These are phyloP conservation scores for Schoenoplectus tabernaemontani DNA, from an alignment of 202 grass and related monocot species.

Conservation along the genomic window DNA sequence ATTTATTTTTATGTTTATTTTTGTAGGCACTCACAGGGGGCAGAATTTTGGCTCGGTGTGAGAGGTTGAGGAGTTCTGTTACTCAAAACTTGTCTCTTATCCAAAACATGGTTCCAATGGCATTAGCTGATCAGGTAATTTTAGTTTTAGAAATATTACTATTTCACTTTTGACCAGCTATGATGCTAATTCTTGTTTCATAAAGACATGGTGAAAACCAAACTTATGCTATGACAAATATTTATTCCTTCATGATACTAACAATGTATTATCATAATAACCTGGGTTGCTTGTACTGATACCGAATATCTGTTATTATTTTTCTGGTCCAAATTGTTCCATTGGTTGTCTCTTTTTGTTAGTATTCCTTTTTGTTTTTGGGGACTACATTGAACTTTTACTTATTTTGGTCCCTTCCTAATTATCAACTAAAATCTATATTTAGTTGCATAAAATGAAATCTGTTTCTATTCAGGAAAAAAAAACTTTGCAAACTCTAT, in stretches of 20 bases:
- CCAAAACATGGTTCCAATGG: slow-evolving; percentile 51
- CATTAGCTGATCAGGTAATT: slow-evolving; percentile 47
- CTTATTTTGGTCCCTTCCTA: neutral
- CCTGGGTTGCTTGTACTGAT: neutral
- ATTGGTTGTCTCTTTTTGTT: neutral
- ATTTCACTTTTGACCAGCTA: neutral
- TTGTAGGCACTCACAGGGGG: slow-evolving; percentile 51
- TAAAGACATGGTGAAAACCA: neutral
- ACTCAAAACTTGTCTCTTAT: slow-evolving; percentile 47
- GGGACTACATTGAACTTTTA: neutral
- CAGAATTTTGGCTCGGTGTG: slow-evolving; percentile 37
- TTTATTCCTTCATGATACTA: neutral
- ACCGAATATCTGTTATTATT: neutral
- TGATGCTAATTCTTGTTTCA: neutral
- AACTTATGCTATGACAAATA: neutral
- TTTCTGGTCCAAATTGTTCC: neutral
- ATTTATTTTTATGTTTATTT: slow-evolving; percentile 11
- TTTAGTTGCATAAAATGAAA: neutral
- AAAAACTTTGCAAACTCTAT: neutral
- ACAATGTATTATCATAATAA: neutral
- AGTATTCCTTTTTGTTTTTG: neutral
- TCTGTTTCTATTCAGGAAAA: neutral
- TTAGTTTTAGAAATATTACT: slow-evolving; percentile 2
- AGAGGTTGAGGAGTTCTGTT: slow-evolving; percentile 43
- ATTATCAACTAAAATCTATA: neutral